Evolutionary conservation across 768 basidiomycete genomes (phyloP).

Genomic region (Lactarius trivialis): DNA sequence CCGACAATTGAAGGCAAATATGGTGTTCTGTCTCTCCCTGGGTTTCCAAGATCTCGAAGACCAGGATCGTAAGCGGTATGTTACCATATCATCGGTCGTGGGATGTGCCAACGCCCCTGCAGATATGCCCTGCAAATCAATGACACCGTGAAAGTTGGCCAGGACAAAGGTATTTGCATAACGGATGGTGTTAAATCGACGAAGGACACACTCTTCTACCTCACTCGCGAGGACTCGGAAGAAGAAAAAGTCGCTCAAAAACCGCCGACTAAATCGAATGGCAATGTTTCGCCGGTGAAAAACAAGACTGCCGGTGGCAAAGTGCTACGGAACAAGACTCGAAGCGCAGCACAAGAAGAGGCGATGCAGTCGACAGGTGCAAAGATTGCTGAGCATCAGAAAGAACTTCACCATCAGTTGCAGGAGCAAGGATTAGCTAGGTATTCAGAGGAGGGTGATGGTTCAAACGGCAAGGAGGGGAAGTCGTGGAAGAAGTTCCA

Average conservation of each 20-base stretch:
- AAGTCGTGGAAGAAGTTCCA: conserved; percentile 95
- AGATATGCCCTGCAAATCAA: conserved; percentile 86
- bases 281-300: conserved; percentile 55
- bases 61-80: conserved; percentile 69
- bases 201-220: conserved; percentile 86
- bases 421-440: conserved; percentile 77
- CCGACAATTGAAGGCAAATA: conserved; percentile 62
- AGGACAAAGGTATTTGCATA: conserved; percentile 57
- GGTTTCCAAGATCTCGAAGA: conserved; percentile 83
- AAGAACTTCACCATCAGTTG: conserved; percentile 66
- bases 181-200: conserved; percentile 80
- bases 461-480: conserved; percentile 70
- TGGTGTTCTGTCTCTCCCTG: conserved; percentile 80
- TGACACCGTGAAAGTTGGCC: conserved; percentile 79
- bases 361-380: conserved; percentile 70
- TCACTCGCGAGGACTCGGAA: conserved; percentile 53
- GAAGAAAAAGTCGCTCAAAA: conserved; percentile 53
- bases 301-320: conserved; percentile 76
- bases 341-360: conserved; percentile 82
- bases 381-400: conserved; percentile 83
- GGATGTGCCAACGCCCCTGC: background rate
- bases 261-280: conserved; percentile 53
- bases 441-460: conserved; percentile 78
- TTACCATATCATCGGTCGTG: background rate
- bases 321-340: conserved; percentile 84